phyloP scores from a whole-genome alignment of 495 filamentous ascomycete species.

The Lasiosphaeria miniovina region DNA sequence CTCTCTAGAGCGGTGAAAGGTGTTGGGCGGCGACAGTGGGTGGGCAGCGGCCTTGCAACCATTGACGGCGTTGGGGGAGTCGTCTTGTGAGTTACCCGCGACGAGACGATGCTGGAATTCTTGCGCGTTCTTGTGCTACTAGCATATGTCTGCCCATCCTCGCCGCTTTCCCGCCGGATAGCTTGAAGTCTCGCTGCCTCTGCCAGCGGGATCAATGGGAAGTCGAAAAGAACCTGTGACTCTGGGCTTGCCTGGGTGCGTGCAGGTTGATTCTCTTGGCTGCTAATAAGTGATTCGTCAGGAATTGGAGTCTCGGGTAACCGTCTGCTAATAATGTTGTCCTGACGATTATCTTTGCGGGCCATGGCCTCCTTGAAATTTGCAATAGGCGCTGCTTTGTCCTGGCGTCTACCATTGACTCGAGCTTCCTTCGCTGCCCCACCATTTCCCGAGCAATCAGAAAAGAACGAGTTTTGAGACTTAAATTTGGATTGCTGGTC shows the following conservation, averaged over 20 bases:
- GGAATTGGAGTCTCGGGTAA: constrained; percentile 1
- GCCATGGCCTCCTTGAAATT: no score
- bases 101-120: constrained; percentile 20
- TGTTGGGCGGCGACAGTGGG: constrained; percentile 12
- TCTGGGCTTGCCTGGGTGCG: not conserved
- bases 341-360: not conserved
- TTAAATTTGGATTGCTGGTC: constrained; percentile 1
- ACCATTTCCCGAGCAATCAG: constrained; percentile 2
- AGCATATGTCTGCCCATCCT: constrained; percentile 22
- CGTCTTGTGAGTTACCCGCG: constrained; percentile 19
- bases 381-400: not conserved
- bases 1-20: constrained; percentile 9
- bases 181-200: constrained; percentile 27
- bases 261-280: not conserved
- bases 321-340: not conserved
- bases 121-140: constrained; percentile 19
- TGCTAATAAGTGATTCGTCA: not conserved
- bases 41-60: constrained; percentile 17
- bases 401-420: not conserved
- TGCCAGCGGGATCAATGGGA: constrained; percentile 24
- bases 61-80: constrained; percentile 17
- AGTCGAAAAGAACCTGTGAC: constrained; percentile 23
- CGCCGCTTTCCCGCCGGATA: constrained; percentile 14
- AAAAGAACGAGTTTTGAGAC: constrained; percentile 13
- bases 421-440: not conserved